Conservation (phyloP, 371 early-diverging fungal species). For the Apophysomyces ossiformis region DNA sequence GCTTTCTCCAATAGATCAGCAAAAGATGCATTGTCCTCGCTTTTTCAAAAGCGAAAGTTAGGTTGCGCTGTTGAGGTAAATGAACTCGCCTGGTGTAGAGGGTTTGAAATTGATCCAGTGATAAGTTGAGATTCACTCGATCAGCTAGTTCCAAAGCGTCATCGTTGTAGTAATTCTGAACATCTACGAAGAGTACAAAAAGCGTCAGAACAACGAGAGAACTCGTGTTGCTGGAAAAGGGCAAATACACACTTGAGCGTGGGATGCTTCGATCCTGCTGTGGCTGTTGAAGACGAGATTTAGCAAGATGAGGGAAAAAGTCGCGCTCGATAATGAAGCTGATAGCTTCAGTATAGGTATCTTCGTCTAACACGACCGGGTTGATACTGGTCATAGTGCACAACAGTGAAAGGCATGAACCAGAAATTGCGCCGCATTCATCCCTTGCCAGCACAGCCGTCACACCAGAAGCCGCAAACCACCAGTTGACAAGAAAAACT, state of each 20-base stretch:
- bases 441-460: no score
- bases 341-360: slow-evolving; percentile 78
- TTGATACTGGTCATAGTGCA: slow-evolving; percentile 14
- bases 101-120: slow-evolving; percentile 72
- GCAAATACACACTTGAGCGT: neutral
- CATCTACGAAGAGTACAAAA: neutral
- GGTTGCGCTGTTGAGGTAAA: slow-evolving; percentile 7
- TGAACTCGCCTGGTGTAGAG: slow-evolving; percentile 65
- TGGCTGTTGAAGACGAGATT: slow-evolving; percentile 8
- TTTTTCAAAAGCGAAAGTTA: slow-evolving; percentile 15
- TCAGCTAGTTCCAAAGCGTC: slow-evolving; percentile 35
- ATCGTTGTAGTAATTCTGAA: slow-evolving; percentile 40
- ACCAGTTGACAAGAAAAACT: no score
- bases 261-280: slow-evolving; percentile 8
- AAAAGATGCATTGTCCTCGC: slow-evolving; percentile 89
- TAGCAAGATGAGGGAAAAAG: slow-evolving; percentile 80
- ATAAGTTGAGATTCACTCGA: slow-evolving; percentile 46
- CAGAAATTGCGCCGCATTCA: no score
- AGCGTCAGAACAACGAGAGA: neutral
- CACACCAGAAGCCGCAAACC: no score
- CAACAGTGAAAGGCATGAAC: slow-evolving; percentile 9
- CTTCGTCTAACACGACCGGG: slow-evolving; percentile 72
- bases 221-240: neutral
- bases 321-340: slow-evolving; percentile 84
- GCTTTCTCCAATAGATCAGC: slow-evolving; percentile 64